phyloP scores from a whole-genome alignment of 2,329 filamentous ascomycete genomes.

The Colletotrichum orchidophilum region DNA sequence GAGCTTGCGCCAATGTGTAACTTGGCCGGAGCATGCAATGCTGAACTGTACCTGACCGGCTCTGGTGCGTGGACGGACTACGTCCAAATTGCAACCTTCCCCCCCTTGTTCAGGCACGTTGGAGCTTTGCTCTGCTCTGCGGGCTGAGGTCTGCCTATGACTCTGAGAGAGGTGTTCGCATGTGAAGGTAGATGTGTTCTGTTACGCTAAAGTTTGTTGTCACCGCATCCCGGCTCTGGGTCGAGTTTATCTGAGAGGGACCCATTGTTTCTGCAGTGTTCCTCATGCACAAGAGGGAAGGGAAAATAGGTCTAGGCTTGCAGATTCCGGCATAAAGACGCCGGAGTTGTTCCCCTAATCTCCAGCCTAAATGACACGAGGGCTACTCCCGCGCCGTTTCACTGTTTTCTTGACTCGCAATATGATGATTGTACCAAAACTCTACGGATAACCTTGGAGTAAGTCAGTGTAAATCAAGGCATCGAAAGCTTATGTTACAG shows the following conservation, averaged over 20 bases:
- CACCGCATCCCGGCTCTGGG: not conserved
- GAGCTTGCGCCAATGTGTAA: not conserved
- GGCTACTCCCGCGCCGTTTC: not conserved
- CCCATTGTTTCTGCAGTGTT: slow-evolving; percentile 11
- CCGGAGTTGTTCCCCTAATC: not conserved
- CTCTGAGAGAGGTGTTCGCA: slow-evolving; percentile 10
- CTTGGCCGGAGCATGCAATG: not conserved
- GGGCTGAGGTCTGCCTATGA: not conserved
- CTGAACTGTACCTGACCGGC: not conserved
- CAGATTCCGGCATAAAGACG: not conserved
- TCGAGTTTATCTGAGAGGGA: slow-evolving; percentile 1
- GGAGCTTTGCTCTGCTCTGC: not conserved
- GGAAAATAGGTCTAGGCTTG: not conserved
- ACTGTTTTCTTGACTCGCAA: not conserved
- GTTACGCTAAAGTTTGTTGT: not conserved
- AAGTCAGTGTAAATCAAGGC: not conserved
- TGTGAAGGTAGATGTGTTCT: not conserved
- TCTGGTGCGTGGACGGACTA: not conserved
- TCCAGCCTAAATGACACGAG: not conserved
- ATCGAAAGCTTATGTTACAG: not conserved
- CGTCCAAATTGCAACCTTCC: not conserved
- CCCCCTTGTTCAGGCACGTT: not conserved
- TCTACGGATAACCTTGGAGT: not conserved
- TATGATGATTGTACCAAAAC: not conserved
- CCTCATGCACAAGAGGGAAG: not conserved